phyloP scores from a whole-genome alignment of 2,329 filamentous ascomycete species.

The Lasiodiplodia sp. region DNA sequence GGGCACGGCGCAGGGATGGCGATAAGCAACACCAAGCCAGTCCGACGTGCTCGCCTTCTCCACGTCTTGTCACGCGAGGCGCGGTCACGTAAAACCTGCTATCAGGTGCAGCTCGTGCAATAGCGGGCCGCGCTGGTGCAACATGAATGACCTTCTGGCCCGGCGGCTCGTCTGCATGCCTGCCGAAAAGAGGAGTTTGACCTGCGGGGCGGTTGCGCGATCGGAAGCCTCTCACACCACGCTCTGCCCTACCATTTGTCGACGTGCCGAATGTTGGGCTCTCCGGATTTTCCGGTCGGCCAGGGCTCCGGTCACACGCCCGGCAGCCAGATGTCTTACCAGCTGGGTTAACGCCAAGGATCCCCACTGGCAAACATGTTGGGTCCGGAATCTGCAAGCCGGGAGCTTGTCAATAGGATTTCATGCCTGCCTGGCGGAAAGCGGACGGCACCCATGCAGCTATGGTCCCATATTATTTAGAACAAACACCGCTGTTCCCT shows the following conservation, averaged over 20 bases:
- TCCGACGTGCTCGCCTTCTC: not conserved
- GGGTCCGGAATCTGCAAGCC: conserved; percentile 3
- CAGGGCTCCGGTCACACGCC: not conserved
- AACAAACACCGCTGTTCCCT: not conserved
- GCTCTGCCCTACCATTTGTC: conserved; percentile 7
- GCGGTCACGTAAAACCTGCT: not conserved
- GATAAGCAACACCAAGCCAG: conserved; percentile 29
- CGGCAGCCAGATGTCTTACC: not conserved
- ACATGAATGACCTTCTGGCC: not conserved
- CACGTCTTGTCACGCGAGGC: conserved; percentile 26
- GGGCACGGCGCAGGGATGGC: conserved; percentile 5
- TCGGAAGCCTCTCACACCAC: conserved; percentile 11
- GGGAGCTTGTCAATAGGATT: conserved; percentile 3
- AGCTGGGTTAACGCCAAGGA: not conserved
- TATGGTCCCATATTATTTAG: not conserved
- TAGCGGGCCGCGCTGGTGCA: not conserved
- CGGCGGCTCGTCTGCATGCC: conserved; percentile 4
- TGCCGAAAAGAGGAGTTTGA: conserved; percentile 21
- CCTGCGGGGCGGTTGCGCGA: not conserved
- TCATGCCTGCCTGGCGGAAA: not conserved
- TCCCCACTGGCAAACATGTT: conserved; percentile 2
- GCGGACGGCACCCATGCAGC: not conserved
- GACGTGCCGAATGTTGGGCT: conserved; percentile 3
- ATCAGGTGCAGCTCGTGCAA: conserved; percentile 19
- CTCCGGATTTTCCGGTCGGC: conserved; percentile 5